phyloP scores from a whole-genome alignment of 305 asterid species.

The Ilex paraguariensis region DNA sequence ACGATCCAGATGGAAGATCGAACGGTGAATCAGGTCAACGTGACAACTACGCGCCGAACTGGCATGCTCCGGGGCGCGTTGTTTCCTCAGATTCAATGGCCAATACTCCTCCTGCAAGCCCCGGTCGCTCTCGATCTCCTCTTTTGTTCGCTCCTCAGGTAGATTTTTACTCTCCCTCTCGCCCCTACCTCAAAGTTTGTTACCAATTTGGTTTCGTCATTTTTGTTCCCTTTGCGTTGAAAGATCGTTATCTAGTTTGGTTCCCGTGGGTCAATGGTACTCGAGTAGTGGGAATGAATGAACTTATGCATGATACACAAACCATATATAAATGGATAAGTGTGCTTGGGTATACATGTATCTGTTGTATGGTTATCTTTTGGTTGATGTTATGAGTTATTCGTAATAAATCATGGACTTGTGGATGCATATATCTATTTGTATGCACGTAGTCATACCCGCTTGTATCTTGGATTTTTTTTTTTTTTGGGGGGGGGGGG shows the following conservation, averaged over 20 bases:
- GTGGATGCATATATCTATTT: too few species aligned
- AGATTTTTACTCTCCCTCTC: background rate
- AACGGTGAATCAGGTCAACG: slow-evolving; percentile 3
- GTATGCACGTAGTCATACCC: too few species aligned
- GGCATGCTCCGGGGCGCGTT: background rate
- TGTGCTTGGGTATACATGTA: too few species aligned
- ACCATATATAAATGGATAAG: too few species aligned
- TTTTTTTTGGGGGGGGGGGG: too few species aligned
- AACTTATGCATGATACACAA: too few species aligned
- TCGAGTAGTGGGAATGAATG: too few species aligned
- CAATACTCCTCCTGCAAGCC: slow-evolving; percentile 13
- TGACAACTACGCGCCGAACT: slow-evolving; percentile 1
- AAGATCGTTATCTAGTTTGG: slow-evolving; percentile 1
- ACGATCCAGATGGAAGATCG: slow-evolving; percentile 3
- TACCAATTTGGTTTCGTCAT: background rate
- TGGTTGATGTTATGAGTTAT: too few species aligned
- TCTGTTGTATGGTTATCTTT: too few species aligned
- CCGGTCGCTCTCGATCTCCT: slow-evolving; percentile 15
- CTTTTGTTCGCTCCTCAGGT: slow-evolving; percentile 21
- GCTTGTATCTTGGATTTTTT: too few species aligned
- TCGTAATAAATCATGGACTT: too few species aligned
- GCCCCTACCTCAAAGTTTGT: background rate
- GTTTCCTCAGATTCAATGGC: slow-evolving; percentile 14
- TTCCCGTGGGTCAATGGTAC: too few species aligned
- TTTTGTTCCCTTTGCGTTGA: slow-evolving; percentile 10